Conservation (phyloP, 129 eudicot genomes). For the Helianthus tuberosus region DNA sequence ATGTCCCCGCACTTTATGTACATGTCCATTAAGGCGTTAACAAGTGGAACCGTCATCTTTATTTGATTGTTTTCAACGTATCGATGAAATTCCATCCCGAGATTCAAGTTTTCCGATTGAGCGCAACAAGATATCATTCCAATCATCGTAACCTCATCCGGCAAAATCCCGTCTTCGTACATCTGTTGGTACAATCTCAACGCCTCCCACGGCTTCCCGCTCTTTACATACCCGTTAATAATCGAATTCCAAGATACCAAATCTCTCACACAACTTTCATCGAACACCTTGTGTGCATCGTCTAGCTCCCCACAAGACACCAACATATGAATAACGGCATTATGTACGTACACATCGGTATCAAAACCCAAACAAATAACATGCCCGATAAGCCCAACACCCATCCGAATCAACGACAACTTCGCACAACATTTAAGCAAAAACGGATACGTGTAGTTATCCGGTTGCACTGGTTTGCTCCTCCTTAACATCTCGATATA, state of each 20-base stretch:
- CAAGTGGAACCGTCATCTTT: conserved; percentile 42
- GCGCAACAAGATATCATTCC: conserved; percentile 62
- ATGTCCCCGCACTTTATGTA: conserved; percentile 68
- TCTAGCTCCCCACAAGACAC: conserved; percentile 57
- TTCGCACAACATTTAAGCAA: conserved; percentile 63
- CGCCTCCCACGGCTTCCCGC: conserved; percentile 48
- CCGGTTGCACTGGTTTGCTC: conserved; percentile 43
- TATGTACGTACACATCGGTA: conserved; percentile 54
- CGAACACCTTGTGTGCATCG: conserved; percentile 60
- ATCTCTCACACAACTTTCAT: conserved; percentile 55
- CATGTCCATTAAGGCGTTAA: conserved; percentile 71
- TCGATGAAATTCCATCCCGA: conserved; percentile 55
- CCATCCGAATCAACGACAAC: conserved; percentile 34
- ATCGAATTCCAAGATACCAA: conserved; percentile 71
- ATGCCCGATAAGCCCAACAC: conserved; percentile 60
- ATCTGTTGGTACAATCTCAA: conserved; percentile 43
- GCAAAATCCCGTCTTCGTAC: conserved; percentile 46
- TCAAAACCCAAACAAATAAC: conserved; percentile 49
- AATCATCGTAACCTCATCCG: conserved; percentile 82
- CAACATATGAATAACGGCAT: conserved; percentile 61
- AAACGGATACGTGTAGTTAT: conserved; percentile 69
- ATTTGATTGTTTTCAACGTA: conserved; percentile 37
- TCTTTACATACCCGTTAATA: conserved; percentile 55
- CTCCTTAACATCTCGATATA: conserved; percentile 56
- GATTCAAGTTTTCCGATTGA: conserved; percentile 54